A percentile compares a stretch with the other conserved stretches of the same genome.
phyloP scores from a whole-genome alignment of 805 yeast species.

The Naumovozyma dairenensis region DNA sequence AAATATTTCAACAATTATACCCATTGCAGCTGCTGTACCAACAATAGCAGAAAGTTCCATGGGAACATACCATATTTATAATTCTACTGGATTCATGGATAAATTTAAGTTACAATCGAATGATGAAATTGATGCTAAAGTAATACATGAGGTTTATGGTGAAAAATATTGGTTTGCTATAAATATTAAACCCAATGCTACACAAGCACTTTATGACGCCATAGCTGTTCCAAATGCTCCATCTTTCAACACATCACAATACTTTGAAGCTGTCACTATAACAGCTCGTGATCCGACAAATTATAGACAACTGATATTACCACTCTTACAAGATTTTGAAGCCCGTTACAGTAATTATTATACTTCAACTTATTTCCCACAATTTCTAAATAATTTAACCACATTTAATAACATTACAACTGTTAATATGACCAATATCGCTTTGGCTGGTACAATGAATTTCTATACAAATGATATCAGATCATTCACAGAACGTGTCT shows the following conservation, averaged over 20 bases:
- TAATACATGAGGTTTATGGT: conserved; percentile 38
- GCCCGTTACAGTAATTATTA: conserved; percentile 3
- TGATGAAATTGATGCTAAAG: conserved; percentile 27
- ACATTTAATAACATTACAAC: not conserved
- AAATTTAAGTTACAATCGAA: conserved; percentile 10
- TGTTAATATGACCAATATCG: conserved; percentile 4
- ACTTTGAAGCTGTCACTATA: conserved; percentile 39
- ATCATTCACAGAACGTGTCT: conserved; percentile 40
- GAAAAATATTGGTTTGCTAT: conserved; percentile 58
- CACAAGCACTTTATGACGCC: conserved; percentile 22
- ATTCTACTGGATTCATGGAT: conserved; percentile 17
- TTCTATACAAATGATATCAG: conserved; percentile 35
- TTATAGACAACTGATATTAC: conserved; percentile 36
- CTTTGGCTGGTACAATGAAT: conserved; percentile 23
- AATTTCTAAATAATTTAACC: conserved; percentile 14
- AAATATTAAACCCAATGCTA: conserved; percentile 42
- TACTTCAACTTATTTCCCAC: conserved; percentile 2
- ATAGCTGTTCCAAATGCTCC: conserved; percentile 12
- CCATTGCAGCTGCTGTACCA: conserved; percentile 5
- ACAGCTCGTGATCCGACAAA: conserved; percentile 53
- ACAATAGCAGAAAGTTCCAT: conserved; percentile 6
- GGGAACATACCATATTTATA: conserved; percentile 25
- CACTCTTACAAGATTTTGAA: conserved; percentile 33
- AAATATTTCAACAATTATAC: conserved; percentile 6
- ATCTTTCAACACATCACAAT: conserved; percentile 11